Percentiles rank a stretch among this genome's conserved stretches.
These are phyloP conservation scores for Phialemonium atrogriseum DNA, from an alignment of 2,329 filamentous ascomycete genomes.

Conservation along the genomic window DNA sequence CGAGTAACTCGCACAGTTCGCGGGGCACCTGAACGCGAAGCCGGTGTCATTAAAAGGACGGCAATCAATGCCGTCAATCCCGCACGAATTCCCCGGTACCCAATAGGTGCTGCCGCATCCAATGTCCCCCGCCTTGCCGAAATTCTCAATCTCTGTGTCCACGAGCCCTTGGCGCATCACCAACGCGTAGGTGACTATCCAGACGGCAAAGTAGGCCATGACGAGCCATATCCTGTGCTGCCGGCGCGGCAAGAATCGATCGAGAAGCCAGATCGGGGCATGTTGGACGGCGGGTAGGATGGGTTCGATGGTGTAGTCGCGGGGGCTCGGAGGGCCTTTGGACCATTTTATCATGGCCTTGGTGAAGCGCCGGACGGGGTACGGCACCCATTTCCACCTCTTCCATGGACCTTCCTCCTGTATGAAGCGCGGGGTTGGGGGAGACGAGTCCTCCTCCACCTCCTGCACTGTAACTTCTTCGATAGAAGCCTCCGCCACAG, in stretches of 20 bases:
- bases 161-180: conserved; percentile 56
- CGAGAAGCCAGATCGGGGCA: conserved; percentile 54
- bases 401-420: conserved; percentile 45
- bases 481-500: conserved; percentile 22
- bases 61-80: conserved; percentile 65
- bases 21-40: conserved; percentile 68
- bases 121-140: conserved; percentile 57
- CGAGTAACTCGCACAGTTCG: conserved; percentile 57
- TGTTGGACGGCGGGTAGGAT: conserved; percentile 60
- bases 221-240: conserved; percentile 53
- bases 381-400: conserved; percentile 51
- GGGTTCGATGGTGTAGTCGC: conserved; percentile 43
- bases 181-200: conserved; percentile 62
- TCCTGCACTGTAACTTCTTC: conserved; percentile 27
- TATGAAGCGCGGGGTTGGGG: conserved; percentile 51
- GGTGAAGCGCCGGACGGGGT: conserved; percentile 38
- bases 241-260: conserved; percentile 51
- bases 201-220: conserved; percentile 52
- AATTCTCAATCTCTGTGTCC: conserved; percentile 55
- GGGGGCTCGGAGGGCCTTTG: conserved; percentile 46
- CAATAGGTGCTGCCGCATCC: conserved; percentile 64
- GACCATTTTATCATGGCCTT: conserved; percentile 40
- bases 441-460: conserved; percentile 31
- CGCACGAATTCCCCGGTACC: conserved; percentile 62
- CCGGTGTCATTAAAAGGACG: conserved; percentile 64